A percentile compares a stretch with the other conserved stretches of the same genome.
Conservation (phyloP, 306 rosid genomes). For the Inga laurina region DNA sequence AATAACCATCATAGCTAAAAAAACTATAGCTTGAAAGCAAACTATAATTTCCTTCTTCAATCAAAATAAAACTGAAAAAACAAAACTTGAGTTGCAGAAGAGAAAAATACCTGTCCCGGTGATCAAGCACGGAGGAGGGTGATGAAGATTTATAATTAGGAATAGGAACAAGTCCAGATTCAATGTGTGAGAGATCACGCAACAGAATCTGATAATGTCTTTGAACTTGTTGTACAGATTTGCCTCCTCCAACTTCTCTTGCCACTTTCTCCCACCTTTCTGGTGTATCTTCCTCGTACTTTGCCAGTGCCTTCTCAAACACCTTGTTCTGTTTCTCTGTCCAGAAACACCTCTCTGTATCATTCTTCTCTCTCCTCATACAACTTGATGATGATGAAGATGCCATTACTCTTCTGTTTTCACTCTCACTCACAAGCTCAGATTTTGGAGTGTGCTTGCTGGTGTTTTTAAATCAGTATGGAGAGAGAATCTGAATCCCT, state of each 20-base stretch:
- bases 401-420: slow-evolving; percentile 35
- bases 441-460: background rate
- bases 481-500: slow-evolving; percentile 39
- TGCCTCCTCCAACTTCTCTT: slow-evolving; percentile 45
- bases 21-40: background rate
- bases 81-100: background rate
- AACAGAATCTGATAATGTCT: slow-evolving; percentile 54
- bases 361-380: slow-evolving; percentile 31
- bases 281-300: slow-evolving; percentile 55
- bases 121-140: background rate
- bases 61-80: background rate
- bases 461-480: slow-evolving; percentile 27
- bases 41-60: background rate
- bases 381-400: slow-evolving; percentile 37
- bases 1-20: background rate
- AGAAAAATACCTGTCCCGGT: slow-evolving; percentile 19
- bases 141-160: slow-evolving; percentile 43
- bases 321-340: slow-evolving; percentile 55
- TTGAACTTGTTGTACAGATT: slow-evolving; percentile 50
- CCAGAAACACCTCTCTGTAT: slow-evolving; percentile 40
- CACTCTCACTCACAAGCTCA: background rate
- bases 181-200: slow-evolving; percentile 56
- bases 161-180: slow-evolving; percentile 56
- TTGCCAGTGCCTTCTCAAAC: slow-evolving; percentile 62
- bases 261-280: slow-evolving; percentile 61